Evolutionary conservation across 768 basidiomycete genomes (phyloP).

Genomic region (Tulasnella sp.): DNA sequence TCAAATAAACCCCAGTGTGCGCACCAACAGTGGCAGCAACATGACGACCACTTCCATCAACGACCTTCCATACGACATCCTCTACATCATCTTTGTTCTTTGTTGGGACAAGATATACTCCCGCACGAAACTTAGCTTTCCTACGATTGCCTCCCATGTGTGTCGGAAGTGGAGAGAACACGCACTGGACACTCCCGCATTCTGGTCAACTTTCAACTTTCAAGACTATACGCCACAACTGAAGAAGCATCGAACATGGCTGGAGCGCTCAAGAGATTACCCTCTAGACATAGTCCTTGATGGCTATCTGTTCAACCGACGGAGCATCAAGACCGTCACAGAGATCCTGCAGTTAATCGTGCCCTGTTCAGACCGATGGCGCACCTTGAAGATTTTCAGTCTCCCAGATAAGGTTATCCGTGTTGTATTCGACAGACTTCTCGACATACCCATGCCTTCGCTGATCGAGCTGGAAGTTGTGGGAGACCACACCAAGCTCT

Average conservation of each 20-base stretch:
- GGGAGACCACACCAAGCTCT: too few relatives aligned
- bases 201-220: not conserved
- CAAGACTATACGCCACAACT: not conserved
- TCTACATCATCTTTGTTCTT: not conserved
- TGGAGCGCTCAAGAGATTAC: not conserved
- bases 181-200: not conserved
- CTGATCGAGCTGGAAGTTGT: not conserved
- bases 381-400: not conserved
- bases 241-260: not conserved
- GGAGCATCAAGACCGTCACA: not conserved
- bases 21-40: not conserved
- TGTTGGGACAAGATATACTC: not conserved
- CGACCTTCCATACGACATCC: slow-evolving; percentile 2
- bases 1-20: too few relatives aligned
- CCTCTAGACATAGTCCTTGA: not conserved
- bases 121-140: not conserved
- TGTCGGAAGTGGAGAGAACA: slow-evolving; percentile 58
- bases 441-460: not conserved
- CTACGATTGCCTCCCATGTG: slow-evolving; percentile 49
- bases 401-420: not conserved
- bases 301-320: not conserved
- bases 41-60: not conserved
- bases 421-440: not conserved
- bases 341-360: not conserved
- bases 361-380: not conserved